These are phyloP conservation scores for Pleurotus sapidus DNA, from an alignment of 768 basidiomycete species.

Conservation along the genomic window DNA sequence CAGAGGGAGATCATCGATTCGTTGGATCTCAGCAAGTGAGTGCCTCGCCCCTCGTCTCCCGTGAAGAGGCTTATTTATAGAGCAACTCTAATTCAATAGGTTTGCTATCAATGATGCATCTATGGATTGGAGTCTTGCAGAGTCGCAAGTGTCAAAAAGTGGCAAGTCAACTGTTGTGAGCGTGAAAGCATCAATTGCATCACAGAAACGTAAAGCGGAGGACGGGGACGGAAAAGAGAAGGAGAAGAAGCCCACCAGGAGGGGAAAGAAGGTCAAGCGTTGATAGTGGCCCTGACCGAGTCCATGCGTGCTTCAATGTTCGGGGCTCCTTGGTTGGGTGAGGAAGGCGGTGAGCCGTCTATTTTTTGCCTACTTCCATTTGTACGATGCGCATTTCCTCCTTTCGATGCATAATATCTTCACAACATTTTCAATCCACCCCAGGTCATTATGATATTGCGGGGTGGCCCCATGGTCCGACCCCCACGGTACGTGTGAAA, in stretches of 20 bases:
- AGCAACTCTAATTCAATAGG: conserved; percentile 24
- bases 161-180: conserved; percentile 74
- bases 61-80: conserved; percentile 7
- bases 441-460: background rate
- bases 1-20: conserved; percentile 88
- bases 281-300: conserved; percentile 13
- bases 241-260: conserved; percentile 48
- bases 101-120: conserved; percentile 71
- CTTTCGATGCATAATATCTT: no score
- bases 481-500: background rate
- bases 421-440: no score
- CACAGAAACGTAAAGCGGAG: conserved; percentile 59
- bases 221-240: conserved; percentile 27
- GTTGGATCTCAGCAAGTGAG: conserved; percentile 86
- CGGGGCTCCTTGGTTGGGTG: background rate
- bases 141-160: conserved; percentile 60
- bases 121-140: conserved; percentile 74
- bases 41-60: background rate
- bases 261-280: conserved; percentile 45
- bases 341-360: background rate
- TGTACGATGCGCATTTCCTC: no score
- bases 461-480: background rate
- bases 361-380: no score
- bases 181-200: conserved; percentile 47
- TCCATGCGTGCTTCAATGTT: background rate